phyloP scores from a whole-genome alignment of 164 flowering plant genomes.

The Vitis rotundifolia region DNA sequence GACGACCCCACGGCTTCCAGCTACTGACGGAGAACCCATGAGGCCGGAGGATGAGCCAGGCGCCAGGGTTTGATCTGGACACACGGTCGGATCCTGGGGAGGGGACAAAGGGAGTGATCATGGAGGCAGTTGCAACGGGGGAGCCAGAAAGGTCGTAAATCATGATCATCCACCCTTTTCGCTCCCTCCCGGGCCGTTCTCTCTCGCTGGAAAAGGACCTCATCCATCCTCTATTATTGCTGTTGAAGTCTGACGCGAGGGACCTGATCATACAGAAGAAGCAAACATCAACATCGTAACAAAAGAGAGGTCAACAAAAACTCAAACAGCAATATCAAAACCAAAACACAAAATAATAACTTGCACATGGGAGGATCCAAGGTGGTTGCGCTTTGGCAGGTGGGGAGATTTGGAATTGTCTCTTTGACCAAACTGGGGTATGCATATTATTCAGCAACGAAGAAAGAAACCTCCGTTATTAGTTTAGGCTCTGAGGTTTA shows the following conservation, averaged over 20 bases:
- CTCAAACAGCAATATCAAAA: background rate
- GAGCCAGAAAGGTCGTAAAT: slow-evolving; percentile 91
- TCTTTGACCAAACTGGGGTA: slow-evolving; percentile 13
- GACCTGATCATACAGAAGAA: slow-evolving; percentile 40
- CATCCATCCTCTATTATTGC: slow-evolving; percentile 50
- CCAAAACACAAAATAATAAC: background rate
- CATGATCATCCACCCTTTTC: slow-evolving; percentile 97
- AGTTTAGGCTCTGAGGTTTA: background rate
- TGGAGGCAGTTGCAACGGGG: slow-evolving; percentile 92
- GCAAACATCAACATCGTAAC: slow-evolving; percentile 6
- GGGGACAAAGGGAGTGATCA: slow-evolving; percentile 94
- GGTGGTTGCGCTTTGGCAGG: slow-evolving; percentile 14
- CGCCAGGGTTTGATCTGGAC: slow-evolving; percentile 86
- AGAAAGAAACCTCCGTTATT: background rate
- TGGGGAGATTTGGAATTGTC: slow-evolving; percentile 7
- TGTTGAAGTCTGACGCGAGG: slow-evolving; percentile 52
- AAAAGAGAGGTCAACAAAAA: background rate
- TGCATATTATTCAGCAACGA: slow-evolving; percentile 3
- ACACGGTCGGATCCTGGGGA: slow-evolving; percentile 87
- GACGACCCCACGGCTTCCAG: slow-evolving; percentile 97
- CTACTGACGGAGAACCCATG: slow-evolving; percentile 55
- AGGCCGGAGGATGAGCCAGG: slow-evolving; percentile 93
- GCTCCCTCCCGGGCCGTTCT: slow-evolving; percentile 53
- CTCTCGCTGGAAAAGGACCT: slow-evolving; percentile 49
- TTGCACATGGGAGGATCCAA: slow-evolving; percentile 43